Evolutionary conservation across 306 rosid genomes (phyloP), one percentile per base, ranked within the genome.

Genomic region (Bauhinia variegata): DNA sequence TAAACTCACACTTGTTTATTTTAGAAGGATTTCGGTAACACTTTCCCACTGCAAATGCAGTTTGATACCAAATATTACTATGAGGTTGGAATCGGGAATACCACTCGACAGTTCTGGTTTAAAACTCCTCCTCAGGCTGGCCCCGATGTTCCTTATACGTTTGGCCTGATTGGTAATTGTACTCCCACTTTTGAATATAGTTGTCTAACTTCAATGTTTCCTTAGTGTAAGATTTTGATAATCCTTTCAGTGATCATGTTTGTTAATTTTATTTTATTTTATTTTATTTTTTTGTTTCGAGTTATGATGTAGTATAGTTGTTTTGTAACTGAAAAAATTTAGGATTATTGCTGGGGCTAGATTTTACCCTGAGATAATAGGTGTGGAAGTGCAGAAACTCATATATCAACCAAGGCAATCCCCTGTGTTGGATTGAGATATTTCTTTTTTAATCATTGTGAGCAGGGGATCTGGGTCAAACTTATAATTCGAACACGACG

Each of bases 401-500:
- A 9, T 18, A 13, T 11, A 36, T 34, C 4, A 34, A 34, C 6
- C 0, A 36, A 36, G 9, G 41, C 9, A 36, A 36, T 0, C 5
- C 9, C 5, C 5, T 8, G 1, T 36, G 41, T 36, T 8, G 3
- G 41, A 36, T 8, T 36, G 28, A 23, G 28, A 23, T 23, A 23
- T 23, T 3, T 2, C 6, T 36, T 6, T 16, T 33, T 41, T 5
- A 43, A 64, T 8, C 39, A 46, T 61, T 66, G 15, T 67, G 73
- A 50, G 82, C 83, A 88, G 97, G 97, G 53, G 95, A 86, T 75
- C 71, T 91, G 30, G 97, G 97, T 39, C 97, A 91, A 51, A 86
- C 86, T 23, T 74, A 31, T 14, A 75, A 80, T 84, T 91, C 97
- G 18, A 86, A 84, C 32, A 59, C 31, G 7, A 91, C 92, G 1